These are phyloP conservation scores for Raffaelea albimanens DNA, from an alignment of 2,329 filamentous ascomycete genomes.

Conservation along the genomic window DNA sequence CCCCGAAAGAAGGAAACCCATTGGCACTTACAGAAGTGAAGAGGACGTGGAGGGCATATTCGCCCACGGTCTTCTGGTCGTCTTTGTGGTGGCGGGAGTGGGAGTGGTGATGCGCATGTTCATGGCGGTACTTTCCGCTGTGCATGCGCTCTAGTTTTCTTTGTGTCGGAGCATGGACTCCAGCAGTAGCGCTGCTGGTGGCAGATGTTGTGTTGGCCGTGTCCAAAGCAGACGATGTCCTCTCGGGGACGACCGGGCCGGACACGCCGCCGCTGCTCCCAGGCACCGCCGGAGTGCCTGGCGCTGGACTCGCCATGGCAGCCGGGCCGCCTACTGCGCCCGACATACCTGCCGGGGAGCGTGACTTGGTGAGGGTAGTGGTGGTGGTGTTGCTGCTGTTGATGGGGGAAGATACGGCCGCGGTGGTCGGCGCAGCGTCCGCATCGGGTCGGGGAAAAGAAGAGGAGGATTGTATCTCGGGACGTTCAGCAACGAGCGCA, in stretches of 20 bases:
- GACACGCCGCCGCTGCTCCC: conserved; percentile 1
- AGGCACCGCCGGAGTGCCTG: neutral
- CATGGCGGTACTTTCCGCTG: conserved; percentile 56
- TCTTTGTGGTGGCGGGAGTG: conserved; percentile 63
- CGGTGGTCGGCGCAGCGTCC: conserved; percentile 22
- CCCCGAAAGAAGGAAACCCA: neutral
- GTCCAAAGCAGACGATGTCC: conserved; percentile 37
- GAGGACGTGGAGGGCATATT: conserved; percentile 92
- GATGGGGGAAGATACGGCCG: conserved; percentile 3
- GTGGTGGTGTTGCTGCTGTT: neutral
- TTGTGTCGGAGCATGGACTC: conserved; percentile 33
- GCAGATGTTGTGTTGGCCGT: conserved; percentile 20
- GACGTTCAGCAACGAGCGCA: conserved; percentile 40
- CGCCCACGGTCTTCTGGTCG: conserved; percentile 87
- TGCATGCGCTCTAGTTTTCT: conserved; percentile 52
- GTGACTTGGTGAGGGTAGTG: conserved; percentile 15
- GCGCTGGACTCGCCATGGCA: neutral
- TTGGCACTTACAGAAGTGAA: conserved; percentile 68
- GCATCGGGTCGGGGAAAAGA: too few species aligned
- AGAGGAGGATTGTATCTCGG: conserved; percentile 31
- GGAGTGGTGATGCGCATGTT: conserved; percentile 66
- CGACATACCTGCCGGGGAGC: conserved; percentile 39
- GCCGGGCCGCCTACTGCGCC: conserved; percentile 25
- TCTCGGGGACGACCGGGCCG: conserved; percentile 27
- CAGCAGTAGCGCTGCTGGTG: too few species aligned